Evolutionary conservation across 2,329 filamentous ascomycete genomes (phyloP).

Genomic region (Arthrinium puccinioides): DNA sequence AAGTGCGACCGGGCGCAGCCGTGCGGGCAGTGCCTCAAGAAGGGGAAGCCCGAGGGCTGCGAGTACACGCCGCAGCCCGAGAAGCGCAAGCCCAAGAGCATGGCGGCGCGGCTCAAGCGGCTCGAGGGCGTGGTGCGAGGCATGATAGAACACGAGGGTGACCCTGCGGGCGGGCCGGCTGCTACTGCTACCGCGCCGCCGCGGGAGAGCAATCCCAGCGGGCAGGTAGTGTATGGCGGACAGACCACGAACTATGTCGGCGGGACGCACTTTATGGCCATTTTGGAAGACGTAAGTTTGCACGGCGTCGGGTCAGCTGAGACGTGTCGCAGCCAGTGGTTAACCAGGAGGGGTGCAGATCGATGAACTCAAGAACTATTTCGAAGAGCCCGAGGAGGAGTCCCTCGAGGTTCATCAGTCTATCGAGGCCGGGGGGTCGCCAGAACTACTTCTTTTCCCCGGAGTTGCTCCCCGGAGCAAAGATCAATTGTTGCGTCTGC

Average conservation of each 20-base stretch:
- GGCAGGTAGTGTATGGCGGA: slow-evolving; percentile 35
- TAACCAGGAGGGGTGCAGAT: slow-evolving; percentile 33
- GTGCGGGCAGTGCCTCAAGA: slow-evolving; percentile 46
- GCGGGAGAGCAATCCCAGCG: slow-evolving; percentile 13
- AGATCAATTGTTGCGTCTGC: slow-evolving; percentile 36
- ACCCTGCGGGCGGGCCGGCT: background rate
- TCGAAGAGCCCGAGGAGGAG: slow-evolving; percentile 36
- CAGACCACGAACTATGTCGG: slow-evolving; percentile 45
- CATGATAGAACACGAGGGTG: slow-evolving; percentile 39
- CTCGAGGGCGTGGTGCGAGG: slow-evolving; percentile 51
- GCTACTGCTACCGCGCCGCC: background rate
- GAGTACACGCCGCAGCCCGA: slow-evolving; percentile 39
- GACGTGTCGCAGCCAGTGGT: too few species aligned
- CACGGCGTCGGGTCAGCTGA: too few species aligned
- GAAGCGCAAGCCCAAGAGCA: slow-evolving; percentile 36
- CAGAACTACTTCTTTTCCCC: slow-evolving; percentile 36
- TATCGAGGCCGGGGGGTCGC: slow-evolving; percentile 24
- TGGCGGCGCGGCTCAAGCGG: slow-evolving; percentile 46
- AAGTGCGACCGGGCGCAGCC: slow-evolving; percentile 48
- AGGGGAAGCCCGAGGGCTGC: slow-evolving; percentile 37
- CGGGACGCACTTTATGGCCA: slow-evolving; percentile 53
- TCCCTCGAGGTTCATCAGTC: slow-evolving; percentile 19
- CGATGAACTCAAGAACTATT: slow-evolving; percentile 51
- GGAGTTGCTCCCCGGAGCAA: slow-evolving; percentile 30
- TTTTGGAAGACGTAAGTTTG: slow-evolving; percentile 51